A percentile compares a stretch with the other conserved stretches of the same genome.
Evolutionary conservation across 2,329 filamentous ascomycete genomes (phyloP).

Genomic region (Neodidymelliopsis sp.): DNA sequence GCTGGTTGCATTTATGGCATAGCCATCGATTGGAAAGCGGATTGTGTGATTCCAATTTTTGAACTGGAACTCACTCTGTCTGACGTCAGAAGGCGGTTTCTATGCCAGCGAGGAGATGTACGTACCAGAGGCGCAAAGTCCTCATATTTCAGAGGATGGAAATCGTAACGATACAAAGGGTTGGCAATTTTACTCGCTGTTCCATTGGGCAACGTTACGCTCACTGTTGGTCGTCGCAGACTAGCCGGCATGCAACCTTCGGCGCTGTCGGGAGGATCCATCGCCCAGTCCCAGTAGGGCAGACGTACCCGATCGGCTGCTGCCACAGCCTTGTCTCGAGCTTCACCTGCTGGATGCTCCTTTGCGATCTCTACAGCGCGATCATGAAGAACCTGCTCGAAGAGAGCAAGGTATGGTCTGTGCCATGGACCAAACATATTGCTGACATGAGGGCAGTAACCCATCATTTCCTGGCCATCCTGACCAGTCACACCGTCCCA

Average conservation of each 20-base stretch:
- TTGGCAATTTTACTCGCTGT: constrained; percentile 35
- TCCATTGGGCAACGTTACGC: constrained; percentile 39
- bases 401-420: constrained; percentile 43
- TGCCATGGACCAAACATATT: constrained; percentile 45
- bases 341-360: constrained; percentile 34
- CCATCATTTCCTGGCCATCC: constrained; percentile 32
- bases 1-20: constrained; percentile 35
- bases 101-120: background rate
- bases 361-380: constrained; percentile 41
- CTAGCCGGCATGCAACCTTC: constrained; percentile 38
- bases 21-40: constrained; percentile 34
- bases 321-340: constrained; percentile 31
- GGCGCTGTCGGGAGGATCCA: constrained; percentile 27
- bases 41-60: constrained; percentile 45
- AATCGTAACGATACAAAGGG: constrained; percentile 39
- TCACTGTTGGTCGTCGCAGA: constrained; percentile 27
- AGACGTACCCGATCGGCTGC: constrained; percentile 37
- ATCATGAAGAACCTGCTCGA: constrained; percentile 44
- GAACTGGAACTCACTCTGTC: constrained; percentile 39
- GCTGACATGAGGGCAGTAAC: constrained; percentile 42
- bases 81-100: background rate
- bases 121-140: constrained; percentile 39
- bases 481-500: constrained; percentile 38
- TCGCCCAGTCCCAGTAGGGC: constrained; percentile 48
- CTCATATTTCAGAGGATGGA: constrained; percentile 39